phyloP scores from a whole-genome alignment of 768 basidiomycete species.

The Russula sp. region DNA sequence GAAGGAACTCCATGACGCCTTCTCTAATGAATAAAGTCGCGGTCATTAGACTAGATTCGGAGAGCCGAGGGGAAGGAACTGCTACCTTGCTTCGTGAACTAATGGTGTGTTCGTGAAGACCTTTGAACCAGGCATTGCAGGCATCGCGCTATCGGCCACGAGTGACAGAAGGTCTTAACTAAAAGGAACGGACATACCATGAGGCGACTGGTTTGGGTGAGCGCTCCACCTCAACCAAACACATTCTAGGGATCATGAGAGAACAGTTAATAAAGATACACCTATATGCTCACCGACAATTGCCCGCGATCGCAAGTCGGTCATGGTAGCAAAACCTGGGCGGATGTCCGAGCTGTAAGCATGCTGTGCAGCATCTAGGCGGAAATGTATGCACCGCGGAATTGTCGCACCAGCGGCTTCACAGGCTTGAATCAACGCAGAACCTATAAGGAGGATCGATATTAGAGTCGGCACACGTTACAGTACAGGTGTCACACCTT shows the following conservation, averaged over 20 bases:
- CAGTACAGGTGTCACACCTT: slow-evolving; percentile 51
- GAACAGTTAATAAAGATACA: background rate
- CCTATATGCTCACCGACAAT: slow-evolving; percentile 71
- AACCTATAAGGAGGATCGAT: slow-evolving; percentile 42
- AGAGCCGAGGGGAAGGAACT: background rate
- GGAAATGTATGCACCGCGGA: slow-evolving; percentile 51
- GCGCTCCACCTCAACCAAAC: slow-evolving; percentile 93
- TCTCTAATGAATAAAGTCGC: slow-evolving; percentile 44
- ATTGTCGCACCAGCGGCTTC: slow-evolving; percentile 81
- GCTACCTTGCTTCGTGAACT: slow-evolving; percentile 78
- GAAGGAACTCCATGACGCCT: slow-evolving; percentile 98
- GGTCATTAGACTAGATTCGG: slow-evolving; percentile 21
- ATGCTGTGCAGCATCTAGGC: background rate
- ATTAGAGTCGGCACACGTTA: slow-evolving; percentile 1
- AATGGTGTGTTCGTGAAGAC: slow-evolving; percentile 92
- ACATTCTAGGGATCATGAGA: slow-evolving; percentile 61
- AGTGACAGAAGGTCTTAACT: slow-evolving; percentile 2
- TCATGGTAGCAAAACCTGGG: slow-evolving; percentile 82
- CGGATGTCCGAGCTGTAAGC: background rate
- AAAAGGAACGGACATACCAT: slow-evolving; percentile 46
- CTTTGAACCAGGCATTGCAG: slow-evolving; percentile 90
- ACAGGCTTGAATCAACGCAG: slow-evolving; percentile 95
- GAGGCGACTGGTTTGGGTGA: slow-evolving; percentile 95
- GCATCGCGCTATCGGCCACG: slow-evolving; percentile 70
- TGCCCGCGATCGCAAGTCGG: slow-evolving; percentile 94